Base-by-base conservation (phyloP, 2,329 filamentous ascomycete genomes). In the Pseudogymnoascus pannorum region DNA sequence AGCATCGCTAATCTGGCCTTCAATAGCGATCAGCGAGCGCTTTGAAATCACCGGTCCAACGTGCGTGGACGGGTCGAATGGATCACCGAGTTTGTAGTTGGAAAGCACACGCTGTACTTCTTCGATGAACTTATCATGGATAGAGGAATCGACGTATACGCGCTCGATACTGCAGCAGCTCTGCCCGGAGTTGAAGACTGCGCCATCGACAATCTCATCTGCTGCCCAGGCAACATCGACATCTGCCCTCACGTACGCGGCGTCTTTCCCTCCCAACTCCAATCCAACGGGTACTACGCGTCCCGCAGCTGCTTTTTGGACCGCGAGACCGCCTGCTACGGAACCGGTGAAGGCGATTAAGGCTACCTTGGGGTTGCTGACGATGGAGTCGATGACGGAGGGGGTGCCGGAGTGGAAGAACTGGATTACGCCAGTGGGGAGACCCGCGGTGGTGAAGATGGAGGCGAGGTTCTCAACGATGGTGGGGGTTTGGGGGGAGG, bases 101-200 rank as follows among this genome's bases (percentile, higher is more conserved):
- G 82, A 81, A 67, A 97, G 81, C 6, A 96, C 91, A 61, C 87
- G 86, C 74, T 94, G 89, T 11, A 91, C 81, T 4, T 88, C 90
- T 59, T 84, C 79, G 59, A 97, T 81, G 69, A 97, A 97, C 11
- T 83, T 77, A 69, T 96, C 91, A 73, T 97, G 86, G 58, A 97
- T 84, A 68, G 84, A 86, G 71, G 89, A 88, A 69, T 94, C 86
- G 4, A 97, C 92, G 70, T 97, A 97, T 18, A 97, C 85, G 33
- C 93, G 83, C 77, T 97, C 93, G 60, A 97, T 81, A 22, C 91
- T 89, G 76, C 93, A 97, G 79, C 93, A 97, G 73, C 91, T 96
- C 78, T 97, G 93, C n/a, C 93, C 93, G 59, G 92, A 96, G 78
- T 97, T 97, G 81, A 97, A 97, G 62, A 97, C 80, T n/a, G 92